phyloP scores from a whole-genome alignment of 495 filamentous ascomycete species.

The Amorphotheca resinae region DNA sequence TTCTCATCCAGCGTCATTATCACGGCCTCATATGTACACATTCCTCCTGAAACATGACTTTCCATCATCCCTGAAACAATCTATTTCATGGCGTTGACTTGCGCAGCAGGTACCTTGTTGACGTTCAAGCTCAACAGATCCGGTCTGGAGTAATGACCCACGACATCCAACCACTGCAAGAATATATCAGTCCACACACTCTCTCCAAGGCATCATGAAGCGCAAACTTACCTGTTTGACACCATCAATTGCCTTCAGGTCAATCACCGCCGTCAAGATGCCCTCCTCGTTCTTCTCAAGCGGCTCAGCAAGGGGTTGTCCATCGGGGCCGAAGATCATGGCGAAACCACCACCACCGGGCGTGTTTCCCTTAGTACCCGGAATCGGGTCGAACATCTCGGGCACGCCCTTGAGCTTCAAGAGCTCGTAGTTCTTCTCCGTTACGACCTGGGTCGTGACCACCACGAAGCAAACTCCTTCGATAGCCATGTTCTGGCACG shows the following conservation, averaged over 20 bases:
- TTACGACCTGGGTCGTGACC: constrained; percentile 31
- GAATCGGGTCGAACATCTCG: constrained; percentile 9
- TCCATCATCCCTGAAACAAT: no score
- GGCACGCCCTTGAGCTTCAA: constrained; percentile 14
- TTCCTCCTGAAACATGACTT: no score
- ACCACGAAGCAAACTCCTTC: constrained; percentile 39
- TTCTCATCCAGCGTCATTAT: no score
- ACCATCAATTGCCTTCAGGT: constrained; percentile 27
- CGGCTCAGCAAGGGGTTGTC: constrained; percentile 28
- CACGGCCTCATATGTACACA: no score
- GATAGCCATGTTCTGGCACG: constrained; percentile 31
- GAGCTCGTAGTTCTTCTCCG: constrained; percentile 14
- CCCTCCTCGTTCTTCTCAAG: constrained; percentile 28
- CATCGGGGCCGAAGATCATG: constrained; percentile 43
- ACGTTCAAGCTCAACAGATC: constrained; percentile 29
- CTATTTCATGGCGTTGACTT: background rate
- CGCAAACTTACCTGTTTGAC: constrained; percentile 15
- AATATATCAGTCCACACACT: no score
- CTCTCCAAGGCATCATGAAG: constrained; percentile 19
- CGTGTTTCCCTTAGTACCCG: background rate
- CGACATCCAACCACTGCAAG: no score
- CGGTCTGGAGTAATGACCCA: constrained; percentile 41
- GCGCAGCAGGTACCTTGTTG: background rate
- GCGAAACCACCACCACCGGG: constrained; percentile 35
- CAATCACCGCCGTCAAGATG: constrained; percentile 36